These are phyloP conservation scores for Eucalyptus urophylla DNA, from an alignment of 345 rosid species.

Conservation along the genomic window DNA sequence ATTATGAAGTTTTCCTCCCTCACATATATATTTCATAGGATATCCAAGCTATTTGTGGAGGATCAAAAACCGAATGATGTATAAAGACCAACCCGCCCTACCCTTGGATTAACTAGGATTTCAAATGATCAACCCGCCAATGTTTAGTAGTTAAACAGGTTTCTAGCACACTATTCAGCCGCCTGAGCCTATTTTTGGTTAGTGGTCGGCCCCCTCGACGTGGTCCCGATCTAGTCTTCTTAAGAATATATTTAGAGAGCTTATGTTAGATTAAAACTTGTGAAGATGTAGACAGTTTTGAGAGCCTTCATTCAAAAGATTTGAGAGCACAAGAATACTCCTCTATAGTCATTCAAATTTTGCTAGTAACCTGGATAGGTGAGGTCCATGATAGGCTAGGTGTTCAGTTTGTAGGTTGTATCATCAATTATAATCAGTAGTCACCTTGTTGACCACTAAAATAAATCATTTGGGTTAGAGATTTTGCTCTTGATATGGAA, in stretches of 20 bases:
- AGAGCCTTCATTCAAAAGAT: background rate
- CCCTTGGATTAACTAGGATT: fast-evolving
- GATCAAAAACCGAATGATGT: background rate
- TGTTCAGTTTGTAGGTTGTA: background rate
- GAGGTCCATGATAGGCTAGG: background rate
- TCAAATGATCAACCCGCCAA: fast-evolving
- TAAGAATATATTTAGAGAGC: too few species aligned
- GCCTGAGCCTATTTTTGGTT: background rate
- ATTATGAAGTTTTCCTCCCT: too few species aligned
- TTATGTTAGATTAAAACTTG: background rate
- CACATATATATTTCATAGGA: background rate
- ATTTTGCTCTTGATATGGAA: background rate
- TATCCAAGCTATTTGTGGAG: background rate
- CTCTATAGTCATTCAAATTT: too few species aligned
- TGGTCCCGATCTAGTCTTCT: fast-evolving
- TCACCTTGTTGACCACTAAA: background rate
- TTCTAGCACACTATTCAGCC: fast-evolving
- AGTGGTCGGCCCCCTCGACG: fast-evolving
- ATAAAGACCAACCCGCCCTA: fast-evolving
- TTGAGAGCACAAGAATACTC: fast-evolving
- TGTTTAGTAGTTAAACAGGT: background rate
- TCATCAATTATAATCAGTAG: background rate
- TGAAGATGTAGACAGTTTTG: background rate
- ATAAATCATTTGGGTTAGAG: background rate
- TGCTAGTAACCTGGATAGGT: too few species aligned